A percentile compares a stretch with the other conserved stretches of the same genome.
Evolutionary conservation across 2,329 filamentous ascomycete genomes (phyloP).

Genomic region (Colletotrichum endophyticum): DNA sequence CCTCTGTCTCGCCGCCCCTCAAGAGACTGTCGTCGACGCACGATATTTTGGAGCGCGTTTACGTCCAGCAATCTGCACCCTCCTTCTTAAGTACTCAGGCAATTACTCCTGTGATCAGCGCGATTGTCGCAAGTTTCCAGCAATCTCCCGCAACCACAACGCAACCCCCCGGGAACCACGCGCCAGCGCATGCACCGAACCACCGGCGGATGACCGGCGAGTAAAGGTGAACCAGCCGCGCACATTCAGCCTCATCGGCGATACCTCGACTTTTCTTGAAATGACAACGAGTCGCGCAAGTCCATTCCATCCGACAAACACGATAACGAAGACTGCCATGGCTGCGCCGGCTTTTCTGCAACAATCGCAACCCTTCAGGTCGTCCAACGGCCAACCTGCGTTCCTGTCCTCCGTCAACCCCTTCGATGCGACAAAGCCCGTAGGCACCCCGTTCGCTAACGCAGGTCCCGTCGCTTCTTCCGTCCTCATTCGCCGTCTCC

Average conservation of each 20-base stretch:
- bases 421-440: conserved; percentile 44
- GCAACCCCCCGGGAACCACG: neutral
- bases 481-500: conserved; percentile 60
- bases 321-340: conserved; percentile 43
- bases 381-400: conserved; percentile 39
- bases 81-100: neutral
- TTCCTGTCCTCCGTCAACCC: conserved; percentile 32
- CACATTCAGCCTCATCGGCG: conserved; percentile 28
- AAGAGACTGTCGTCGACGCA: neutral
- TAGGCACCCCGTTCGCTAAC: conserved; percentile 43
- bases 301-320: conserved; percentile 31
- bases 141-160: neutral
- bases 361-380: conserved; percentile 43
- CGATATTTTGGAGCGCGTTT: conserved; percentile 9
- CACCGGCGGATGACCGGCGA: conserved; percentile 34
- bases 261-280: conserved; percentile 22
- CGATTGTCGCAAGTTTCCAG: neutral
- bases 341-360: conserved; percentile 47
- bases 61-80: neutral
- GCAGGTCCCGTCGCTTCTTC: conserved; percentile 40
- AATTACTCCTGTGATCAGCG: neutral
- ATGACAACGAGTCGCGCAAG: conserved; percentile 34
- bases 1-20: conserved; percentile 4
- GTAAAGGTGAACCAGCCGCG: conserved; percentile 24
- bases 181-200: conserved; percentile 30